A percentile compares a stretch with the other conserved stretches of the same genome.
Evolutionary conservation across 1,284 basidiomycete species (phyloP).

Genomic region (Trichosporon coremiiforme): DNA sequence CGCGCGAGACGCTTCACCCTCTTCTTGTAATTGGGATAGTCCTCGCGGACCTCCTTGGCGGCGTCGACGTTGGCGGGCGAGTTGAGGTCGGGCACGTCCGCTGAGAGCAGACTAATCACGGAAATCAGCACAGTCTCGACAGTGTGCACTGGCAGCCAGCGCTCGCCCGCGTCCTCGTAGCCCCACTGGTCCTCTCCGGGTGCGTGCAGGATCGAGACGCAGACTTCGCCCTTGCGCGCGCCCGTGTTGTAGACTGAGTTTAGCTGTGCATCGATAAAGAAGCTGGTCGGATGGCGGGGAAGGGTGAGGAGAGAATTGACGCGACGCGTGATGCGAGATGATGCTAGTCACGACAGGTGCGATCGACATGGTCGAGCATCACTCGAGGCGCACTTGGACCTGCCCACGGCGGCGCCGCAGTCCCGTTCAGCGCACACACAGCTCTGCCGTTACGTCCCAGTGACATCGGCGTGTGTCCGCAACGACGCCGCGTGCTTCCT

Average conservation of each 20-base stretch:
- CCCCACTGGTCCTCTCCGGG: constrained; percentile 98
- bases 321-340: too few relatives aligned
- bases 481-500: too few relatives aligned
- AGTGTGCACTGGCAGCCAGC: constrained; percentile 97
- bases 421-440: too few relatives aligned
- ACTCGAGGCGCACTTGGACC: neutral
- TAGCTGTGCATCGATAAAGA: neutral
- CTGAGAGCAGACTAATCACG: constrained; percentile 92
- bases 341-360: neutral
- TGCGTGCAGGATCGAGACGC: constrained; percentile 94
- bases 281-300: neutral
- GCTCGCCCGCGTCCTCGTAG: constrained; percentile 94
- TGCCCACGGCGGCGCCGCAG: too few relatives aligned
- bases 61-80: constrained; percentile 98
- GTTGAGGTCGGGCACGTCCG: constrained; percentile 87
- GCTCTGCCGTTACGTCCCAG: too few relatives aligned
- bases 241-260: constrained; percentile 81
- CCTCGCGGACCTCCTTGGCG: constrained; percentile 81
- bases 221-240: constrained; percentile 86
- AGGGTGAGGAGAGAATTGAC: constrained; percentile 1
- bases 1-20: constrained; percentile 84
- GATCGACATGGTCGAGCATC: neutral
- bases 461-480: too few relatives aligned
- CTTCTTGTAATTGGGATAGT: constrained; percentile 81
- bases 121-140: constrained; percentile 95